These are phyloP conservation scores for Colletotrichum tabaci DNA, from an alignment of 2,329 filamentous ascomycete species.

Conservation along the genomic window DNA sequence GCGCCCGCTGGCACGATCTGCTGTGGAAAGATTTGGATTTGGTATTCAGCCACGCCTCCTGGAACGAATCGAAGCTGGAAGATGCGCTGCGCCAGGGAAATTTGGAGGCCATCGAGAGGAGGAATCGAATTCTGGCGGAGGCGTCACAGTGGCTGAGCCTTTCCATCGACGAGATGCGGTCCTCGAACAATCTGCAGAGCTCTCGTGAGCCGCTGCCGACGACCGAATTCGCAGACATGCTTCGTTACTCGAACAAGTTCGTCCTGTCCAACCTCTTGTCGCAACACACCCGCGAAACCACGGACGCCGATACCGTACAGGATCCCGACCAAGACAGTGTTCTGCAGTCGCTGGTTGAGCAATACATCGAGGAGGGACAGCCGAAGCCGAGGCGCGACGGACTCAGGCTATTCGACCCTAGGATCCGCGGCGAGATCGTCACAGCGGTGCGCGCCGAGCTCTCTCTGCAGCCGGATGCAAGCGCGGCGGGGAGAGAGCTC, in stretches of 20 bases:
- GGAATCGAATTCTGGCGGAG: conserved; percentile 38
- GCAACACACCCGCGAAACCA: conserved; percentile 33
- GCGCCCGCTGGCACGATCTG: conserved; percentile 42
- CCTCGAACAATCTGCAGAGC: conserved; percentile 23
- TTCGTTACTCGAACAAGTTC: conserved; percentile 39
- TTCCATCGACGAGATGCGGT: conserved; percentile 41
- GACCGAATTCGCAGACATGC: conserved; percentile 40
- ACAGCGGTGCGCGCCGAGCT: conserved; percentile 53
- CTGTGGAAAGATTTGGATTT: conserved; percentile 41
- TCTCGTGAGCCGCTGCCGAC: conserved; percentile 35
- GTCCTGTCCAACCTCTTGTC: conserved; percentile 36
- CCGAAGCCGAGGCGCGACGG: conserved; percentile 29
- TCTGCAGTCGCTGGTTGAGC: conserved; percentile 31
- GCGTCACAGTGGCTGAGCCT: conserved; percentile 38
- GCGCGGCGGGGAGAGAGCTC: conserved; percentile 44
- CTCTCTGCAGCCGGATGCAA: conserved; percentile 44
- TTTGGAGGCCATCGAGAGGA: conserved; percentile 33
- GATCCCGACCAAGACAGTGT: conserved; percentile 13
- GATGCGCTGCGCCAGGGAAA: conserved; percentile 35
- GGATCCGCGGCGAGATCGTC: conserved; percentile 48
- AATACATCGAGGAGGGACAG: conserved; percentile 38
- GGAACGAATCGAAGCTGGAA: conserved; percentile 30
- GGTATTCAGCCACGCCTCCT: conserved; percentile 41
- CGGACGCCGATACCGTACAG: conserved; percentile 8
- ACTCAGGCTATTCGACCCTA: conserved; percentile 33